Evolutionary conservation across 495 filamentous ascomycete species (phyloP).

Genomic region (Cryomyces minteri): DNA sequence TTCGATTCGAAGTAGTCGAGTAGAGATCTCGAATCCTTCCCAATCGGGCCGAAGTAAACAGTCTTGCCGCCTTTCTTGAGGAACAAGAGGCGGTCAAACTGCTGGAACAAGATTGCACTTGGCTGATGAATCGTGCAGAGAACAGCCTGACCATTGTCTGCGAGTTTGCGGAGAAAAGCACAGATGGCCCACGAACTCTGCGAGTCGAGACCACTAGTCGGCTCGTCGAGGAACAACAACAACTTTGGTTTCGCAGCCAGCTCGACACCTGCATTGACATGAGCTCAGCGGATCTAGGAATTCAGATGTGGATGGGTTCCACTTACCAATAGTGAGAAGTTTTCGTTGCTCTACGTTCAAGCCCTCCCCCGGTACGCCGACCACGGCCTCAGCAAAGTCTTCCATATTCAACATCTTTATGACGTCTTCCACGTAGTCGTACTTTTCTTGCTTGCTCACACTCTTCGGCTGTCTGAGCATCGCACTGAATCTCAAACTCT

Average conservation of each 20-base stretch:
- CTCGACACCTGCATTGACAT: too few species aligned
- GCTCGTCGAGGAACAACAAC: too few species aligned
- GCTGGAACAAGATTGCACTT: too few species aligned
- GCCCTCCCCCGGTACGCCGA: conserved; percentile 75
- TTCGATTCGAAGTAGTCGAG: too few species aligned
- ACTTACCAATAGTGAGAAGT: conserved; percentile 18
- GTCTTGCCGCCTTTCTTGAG: too few species aligned
- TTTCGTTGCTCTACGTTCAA: conserved; percentile 80
- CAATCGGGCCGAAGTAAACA: too few species aligned
- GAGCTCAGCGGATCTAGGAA: too few species aligned
- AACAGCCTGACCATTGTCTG: conserved; percentile 13
- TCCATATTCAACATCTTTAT: conserved; percentile 82
- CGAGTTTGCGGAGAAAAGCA: conserved; percentile 13
- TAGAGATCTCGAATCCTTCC: too few species aligned
- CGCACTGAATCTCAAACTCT: conserved; percentile 69
- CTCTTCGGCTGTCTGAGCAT: conserved; percentile 65
- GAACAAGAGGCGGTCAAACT: too few species aligned
- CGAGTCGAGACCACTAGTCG: conserved; percentile 18
- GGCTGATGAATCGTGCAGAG: too few species aligned
- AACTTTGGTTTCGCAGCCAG: conserved; percentile 15
- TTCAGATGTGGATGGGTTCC: too few species aligned
- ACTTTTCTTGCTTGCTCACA: conserved; percentile 51
- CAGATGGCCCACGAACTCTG: conserved; percentile 14
- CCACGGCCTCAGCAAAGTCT: conserved; percentile 70
- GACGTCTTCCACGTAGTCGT: conserved; percentile 76